phyloP scores from a whole-genome alignment of 352 stramenopile species.

The Phytophthora agathidicida region DNA sequence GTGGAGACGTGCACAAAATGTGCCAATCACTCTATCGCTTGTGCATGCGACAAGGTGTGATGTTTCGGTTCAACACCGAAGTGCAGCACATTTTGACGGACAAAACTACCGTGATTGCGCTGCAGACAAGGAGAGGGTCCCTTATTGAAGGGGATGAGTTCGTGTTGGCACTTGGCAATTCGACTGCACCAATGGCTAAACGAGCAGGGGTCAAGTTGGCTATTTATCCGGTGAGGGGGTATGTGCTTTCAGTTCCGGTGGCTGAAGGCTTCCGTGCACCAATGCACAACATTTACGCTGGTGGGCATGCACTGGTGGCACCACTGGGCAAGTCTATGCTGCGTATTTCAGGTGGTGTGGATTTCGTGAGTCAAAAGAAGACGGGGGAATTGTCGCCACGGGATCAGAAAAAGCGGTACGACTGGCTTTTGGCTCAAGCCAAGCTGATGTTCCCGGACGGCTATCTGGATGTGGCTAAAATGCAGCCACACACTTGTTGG shows the following conservation, averaged over 20 bases:
- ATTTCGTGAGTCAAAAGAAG: constrained; percentile 67
- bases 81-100: constrained; percentile 82
- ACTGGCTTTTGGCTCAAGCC: constrained; percentile 78
- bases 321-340: constrained; percentile 69
- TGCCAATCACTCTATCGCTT: constrained; percentile 81
- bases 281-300: constrained; percentile 85
- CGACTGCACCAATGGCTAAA: constrained; percentile 66
- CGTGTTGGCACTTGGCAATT: constrained; percentile 83
- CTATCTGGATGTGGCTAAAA: constrained; percentile 79
- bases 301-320: constrained; percentile 76
- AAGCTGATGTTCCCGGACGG: constrained; percentile 83
- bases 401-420: constrained; percentile 78
- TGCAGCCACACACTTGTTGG: constrained; percentile 85
- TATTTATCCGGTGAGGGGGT: constrained; percentile 88
- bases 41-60: constrained; percentile 83
- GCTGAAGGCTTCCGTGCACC: constrained; percentile 65
- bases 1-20: constrained; percentile 90
- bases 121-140: constrained; percentile 80
- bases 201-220: constrained; percentile 76
- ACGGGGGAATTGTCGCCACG: constrained; percentile 65
- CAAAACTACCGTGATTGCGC: constrained; percentile 74
- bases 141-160: constrained; percentile 90
- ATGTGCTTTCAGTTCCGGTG: constrained; percentile 85
- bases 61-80: constrained; percentile 90
- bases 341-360: constrained; percentile 80